Percentiles rank a stretch among this genome's conserved stretches.
These are phyloP conservation scores for Leishmania aethiopica DNA, from an alignment of 208 protist species.

Conservation along the genomic window DNA sequence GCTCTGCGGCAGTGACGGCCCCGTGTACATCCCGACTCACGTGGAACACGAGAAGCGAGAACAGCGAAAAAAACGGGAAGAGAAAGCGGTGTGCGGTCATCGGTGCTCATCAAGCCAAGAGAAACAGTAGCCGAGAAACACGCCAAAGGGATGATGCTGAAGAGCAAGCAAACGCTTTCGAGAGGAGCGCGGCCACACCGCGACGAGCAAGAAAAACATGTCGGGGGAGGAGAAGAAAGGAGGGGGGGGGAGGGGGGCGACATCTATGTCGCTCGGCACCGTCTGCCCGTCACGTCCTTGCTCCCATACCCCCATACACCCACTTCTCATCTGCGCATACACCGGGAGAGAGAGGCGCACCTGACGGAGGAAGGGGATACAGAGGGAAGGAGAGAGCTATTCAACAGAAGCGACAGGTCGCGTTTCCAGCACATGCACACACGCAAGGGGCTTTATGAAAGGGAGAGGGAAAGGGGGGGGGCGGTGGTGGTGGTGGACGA, in stretches of 20 bases:
- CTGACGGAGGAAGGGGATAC: slow-evolving; percentile 1
- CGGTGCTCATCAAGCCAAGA: not conserved
- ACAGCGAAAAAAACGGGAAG: not conserved
- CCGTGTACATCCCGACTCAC: not conserved
- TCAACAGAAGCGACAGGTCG: not conserved
- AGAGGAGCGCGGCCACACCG: not conserved
- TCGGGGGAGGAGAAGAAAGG: not conserved
- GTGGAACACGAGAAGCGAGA: not conserved
- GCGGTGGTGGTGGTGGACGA: no score
- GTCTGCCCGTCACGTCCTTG: not conserved
- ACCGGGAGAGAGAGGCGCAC: not conserved
- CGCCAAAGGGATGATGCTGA: not conserved
- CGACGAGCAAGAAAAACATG: not conserved
- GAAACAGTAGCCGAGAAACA: slow-evolving; percentile 7
- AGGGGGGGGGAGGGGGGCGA: not conserved
- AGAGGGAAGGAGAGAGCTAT: slow-evolving; percentile 5
- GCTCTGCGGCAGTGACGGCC: not conserved
- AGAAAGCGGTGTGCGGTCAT: not conserved
- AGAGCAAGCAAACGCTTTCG: no score
- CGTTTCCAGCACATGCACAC: not conserved
- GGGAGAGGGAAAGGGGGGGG: not conserved
- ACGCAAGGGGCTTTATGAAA: no score
- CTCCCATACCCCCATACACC: not conserved
- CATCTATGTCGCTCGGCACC: not conserved
- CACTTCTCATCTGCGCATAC: not conserved